Base-by-base conservation (phyloP, 1,139 yeast genomes). In the Yamadazyma buinensis region DNA sequence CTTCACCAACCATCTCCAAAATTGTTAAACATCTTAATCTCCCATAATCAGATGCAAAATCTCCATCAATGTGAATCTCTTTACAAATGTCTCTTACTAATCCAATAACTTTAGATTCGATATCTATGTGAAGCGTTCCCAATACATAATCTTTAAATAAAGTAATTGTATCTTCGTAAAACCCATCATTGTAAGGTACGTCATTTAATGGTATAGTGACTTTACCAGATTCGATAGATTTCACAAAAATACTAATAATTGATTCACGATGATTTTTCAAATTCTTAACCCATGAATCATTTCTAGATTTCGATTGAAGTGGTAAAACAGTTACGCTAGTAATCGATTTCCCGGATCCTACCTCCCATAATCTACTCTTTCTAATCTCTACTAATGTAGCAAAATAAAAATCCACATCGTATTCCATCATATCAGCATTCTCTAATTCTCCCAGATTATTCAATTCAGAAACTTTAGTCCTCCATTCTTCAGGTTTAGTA, bases 261-360 rank as follows among this genome's bases (percentile, higher is more conserved):
- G 19, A 13, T 7, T 20, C 51, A 42, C 12, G 41, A 37, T 41
- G 66, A 66, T 42, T 14, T 22, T 38, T 40, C 24, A 46, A 30
- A 22, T 26, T 26, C 14, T 27, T 11, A 5, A 36, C 23, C 23
- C 41, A 35, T 3, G 31, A 33, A 13, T 44, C 40, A n/a, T 28
- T 32, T 2, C 23, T 15, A 7, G 21, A 21, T 15, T 61, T 52
- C 29, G 65, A 57, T 5, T 56, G 47, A 15, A 70, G 48, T 0
- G 84, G 82, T 26, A 74, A 51, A 5, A 74, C 59, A 2, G 72
- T 67, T 0, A 75, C 69, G 35, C 71, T 67, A 4, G 69, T 51
- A 1, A 80, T 75, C 1, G 71, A 59, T 28, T 59, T 57, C 4
- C 56, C 51, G 15, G 54, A 46, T 31, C 52, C 61, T 37, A 53